Evolutionary conservation across 306 rosid genomes (phyloP), one percentile per base, ranked within the genome.

Genomic region (Bauhinia variegata): DNA sequence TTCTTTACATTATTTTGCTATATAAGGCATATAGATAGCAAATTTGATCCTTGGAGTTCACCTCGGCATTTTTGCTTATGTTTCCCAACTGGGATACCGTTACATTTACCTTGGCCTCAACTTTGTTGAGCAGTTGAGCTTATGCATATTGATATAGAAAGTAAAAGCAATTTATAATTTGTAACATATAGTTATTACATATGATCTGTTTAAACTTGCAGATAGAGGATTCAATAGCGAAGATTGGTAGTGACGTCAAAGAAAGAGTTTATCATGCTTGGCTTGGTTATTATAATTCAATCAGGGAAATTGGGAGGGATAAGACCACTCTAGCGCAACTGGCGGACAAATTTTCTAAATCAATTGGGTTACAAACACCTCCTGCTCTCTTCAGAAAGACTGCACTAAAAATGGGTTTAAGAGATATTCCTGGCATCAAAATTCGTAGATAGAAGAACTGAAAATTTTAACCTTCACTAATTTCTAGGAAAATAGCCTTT

Each of bases 241-340:
- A 83, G 85, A 79, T 93, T 23, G 96, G 85, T 69, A 74, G 52
- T 54, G 86, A 87, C 60, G 76, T 83, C 49, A 93, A 93, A 80
- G 98, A 86, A 76, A 91, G 84, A 33, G 98, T 97, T 14, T 93
- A 86, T 80, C 99, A 93, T 75, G 83, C 92, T 5, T 93, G 97
- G 97, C 99, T 90, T 19, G 92, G 95, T 38, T 90, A 93, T 78
- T 93, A 90, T 65, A 93, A 90, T 78, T 88, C 99, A 17, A 80
- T 93, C 69, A 81, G 83, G 74, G 96, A 88, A 85, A 83, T 84
- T 61, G 90, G 97, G 46, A 86, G 97, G 67, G 96, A 93, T 46
- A 90, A 90, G 75, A 83, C 81, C 69, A 82, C 90, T 58, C 75
- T 88, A 4, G 92, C 83, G 33, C 92, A 90, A 69, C 83, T 80